phyloP scores from a whole-genome alignment of 257 asterid genomes.

The Fraxinus anomala region DNA sequence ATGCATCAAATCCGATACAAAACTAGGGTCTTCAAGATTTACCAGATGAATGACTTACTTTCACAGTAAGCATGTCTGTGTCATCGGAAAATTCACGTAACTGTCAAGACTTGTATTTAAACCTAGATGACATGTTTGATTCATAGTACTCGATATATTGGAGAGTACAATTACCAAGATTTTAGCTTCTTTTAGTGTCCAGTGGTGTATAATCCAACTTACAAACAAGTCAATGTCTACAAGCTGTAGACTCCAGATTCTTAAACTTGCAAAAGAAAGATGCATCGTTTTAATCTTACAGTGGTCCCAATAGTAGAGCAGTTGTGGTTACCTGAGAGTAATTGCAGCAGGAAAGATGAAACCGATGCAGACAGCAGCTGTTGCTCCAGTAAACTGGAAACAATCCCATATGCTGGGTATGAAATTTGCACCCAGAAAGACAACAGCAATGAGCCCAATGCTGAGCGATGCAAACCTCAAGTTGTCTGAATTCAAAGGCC shows the following conservation, averaged over 20 bases:
- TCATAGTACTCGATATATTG: neutral
- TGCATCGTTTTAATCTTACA: neutral
- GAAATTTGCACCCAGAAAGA: slow-evolving; percentile 89
- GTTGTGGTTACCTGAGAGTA: slow-evolving; percentile 57
- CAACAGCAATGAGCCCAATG: slow-evolving; percentile 59
- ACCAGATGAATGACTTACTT: neutral
- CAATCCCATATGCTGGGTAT: slow-evolving; percentile 99
- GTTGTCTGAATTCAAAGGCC: slow-evolving; percentile 66
- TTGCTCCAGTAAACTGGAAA: slow-evolving; percentile 98
- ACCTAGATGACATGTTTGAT: neutral
- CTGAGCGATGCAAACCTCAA: slow-evolving; percentile 64
- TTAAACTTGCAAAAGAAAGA: neutral
- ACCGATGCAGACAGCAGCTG: slow-evolving; percentile 94
- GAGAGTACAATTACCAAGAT: neutral
- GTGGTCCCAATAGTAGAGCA: neutral
- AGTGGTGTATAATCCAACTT: neutral
- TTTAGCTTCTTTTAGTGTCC: neutral
- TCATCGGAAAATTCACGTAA: neutral
- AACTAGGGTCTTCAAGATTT: neutral
- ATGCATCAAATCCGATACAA: neutral
- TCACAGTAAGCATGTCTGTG: neutral
- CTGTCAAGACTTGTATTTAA: neutral
- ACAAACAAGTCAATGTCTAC: neutral
- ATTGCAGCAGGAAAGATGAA: slow-evolving; percentile 90
- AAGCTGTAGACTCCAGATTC: neutral